Percentiles rank a stretch among this genome's conserved stretches.
Evolutionary conservation across 2,329 filamentous ascomycete genomes (phyloP).

Genomic region (Aspergillus nomiae): DNA sequence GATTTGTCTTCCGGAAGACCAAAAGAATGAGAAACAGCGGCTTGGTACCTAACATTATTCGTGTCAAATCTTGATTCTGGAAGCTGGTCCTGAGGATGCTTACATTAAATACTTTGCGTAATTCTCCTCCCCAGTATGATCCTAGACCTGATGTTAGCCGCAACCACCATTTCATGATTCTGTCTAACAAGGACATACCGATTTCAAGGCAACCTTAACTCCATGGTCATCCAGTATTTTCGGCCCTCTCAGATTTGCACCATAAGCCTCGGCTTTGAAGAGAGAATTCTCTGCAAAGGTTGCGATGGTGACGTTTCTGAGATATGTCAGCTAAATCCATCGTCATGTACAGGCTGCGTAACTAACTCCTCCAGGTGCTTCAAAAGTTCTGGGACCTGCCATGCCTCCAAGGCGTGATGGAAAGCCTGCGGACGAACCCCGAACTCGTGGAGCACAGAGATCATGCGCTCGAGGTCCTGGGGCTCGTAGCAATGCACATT

Average conservation of each 20-base stretch:
- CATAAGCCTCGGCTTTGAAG: constrained; percentile 69
- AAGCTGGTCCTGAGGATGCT: constrained; percentile 9
- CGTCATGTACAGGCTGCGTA: neutral
- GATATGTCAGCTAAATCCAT: neutral
- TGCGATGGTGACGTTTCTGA: constrained; percentile 52
- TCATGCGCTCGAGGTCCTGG: constrained; percentile 68
- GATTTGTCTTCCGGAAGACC: constrained; percentile 64
- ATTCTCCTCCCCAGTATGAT: constrained; percentile 9
- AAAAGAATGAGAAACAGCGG: constrained; percentile 50
- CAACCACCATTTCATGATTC: neutral
- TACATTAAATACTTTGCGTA: constrained; percentile 20
- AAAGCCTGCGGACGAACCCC: constrained; percentile 67
- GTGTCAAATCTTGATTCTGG: neutral
- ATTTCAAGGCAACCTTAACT: constrained; percentile 71
- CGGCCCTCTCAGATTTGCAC: constrained; percentile 66
- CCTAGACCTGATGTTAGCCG: neutral
- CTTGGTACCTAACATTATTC: constrained; percentile 50
- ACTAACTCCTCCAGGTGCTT: constrained; percentile 1
- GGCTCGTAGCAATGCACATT: constrained; percentile 74
- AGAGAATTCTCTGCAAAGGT: constrained; percentile 73
- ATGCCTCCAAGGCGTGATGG: constrained; percentile 70
- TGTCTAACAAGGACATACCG: constrained; percentile 42
- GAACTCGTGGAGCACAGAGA: constrained; percentile 65
- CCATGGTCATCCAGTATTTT: constrained; percentile 67
- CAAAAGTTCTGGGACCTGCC: constrained; percentile 62